These are phyloP conservation scores for Komagataella mondaviorum DNA, from an alignment of 805 yeast species.

Conservation along the genomic window DNA sequence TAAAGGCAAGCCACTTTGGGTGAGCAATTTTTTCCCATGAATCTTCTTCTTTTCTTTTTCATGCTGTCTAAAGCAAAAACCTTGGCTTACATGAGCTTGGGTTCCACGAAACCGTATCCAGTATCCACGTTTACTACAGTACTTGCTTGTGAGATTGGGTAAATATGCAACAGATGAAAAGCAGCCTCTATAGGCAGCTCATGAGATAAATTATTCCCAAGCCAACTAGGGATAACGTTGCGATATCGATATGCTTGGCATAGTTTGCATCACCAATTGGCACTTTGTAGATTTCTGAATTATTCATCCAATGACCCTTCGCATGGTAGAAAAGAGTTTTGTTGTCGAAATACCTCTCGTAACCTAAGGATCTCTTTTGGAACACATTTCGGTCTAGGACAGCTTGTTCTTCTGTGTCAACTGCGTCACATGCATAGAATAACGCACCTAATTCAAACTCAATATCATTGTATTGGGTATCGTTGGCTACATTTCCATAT, in stretches of 20 bases:
- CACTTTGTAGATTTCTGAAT: background rate
- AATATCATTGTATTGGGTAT: background rate
- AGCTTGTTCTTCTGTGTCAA: background rate
- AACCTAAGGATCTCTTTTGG: background rate
- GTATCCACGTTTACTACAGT: background rate
- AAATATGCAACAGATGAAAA: background rate
- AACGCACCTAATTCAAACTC: background rate
- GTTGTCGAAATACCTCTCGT: conserved; percentile 1
- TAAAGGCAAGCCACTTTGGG: no score
- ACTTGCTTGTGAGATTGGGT: background rate
- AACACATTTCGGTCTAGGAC: background rate
- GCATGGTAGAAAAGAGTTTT: conserved; percentile 4
- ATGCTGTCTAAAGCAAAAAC: no score
- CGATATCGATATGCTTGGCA: background rate
- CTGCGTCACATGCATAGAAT: background rate
- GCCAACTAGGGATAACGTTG: background rate
- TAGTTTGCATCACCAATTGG: background rate
- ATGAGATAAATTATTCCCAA: background rate
- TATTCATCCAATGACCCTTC: background rate
- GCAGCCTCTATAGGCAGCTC: background rate
- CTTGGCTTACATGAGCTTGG: no score
- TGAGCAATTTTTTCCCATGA: no score
- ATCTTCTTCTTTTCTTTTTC: no score
- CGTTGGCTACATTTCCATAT: background rate
- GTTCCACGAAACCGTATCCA: no score